A percentile compares a stretch with the other conserved stretches of the same genome.
Conservation (phyloP, 2,329 filamentous ascomycete genomes). For the Blastomyces silverae region DNA sequence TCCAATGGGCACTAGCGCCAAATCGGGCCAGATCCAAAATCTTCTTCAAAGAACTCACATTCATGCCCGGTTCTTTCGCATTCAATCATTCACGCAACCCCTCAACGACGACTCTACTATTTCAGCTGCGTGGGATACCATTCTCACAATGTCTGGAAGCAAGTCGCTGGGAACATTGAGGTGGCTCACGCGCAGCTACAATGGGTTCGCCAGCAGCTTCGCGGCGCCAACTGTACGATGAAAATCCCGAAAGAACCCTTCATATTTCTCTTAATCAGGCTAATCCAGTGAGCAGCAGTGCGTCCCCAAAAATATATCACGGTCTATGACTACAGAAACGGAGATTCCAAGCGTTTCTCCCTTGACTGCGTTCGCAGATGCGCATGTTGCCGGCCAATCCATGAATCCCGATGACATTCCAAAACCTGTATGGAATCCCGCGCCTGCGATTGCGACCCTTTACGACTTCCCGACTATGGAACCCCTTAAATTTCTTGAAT, state of each 20-base stretch:
- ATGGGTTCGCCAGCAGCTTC: constrained; percentile 18
- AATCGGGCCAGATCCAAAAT: constrained; percentile 19
- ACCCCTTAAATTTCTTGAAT: constrained; percentile 68
- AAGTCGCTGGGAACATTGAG: constrained; percentile 34
- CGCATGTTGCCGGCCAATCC: constrained; percentile 16
- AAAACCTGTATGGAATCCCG: constrained; percentile 33
- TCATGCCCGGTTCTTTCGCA: background rate
- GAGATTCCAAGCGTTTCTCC: constrained; percentile 27
- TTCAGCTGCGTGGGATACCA: constrained; percentile 7
- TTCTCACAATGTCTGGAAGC: constrained; percentile 33
- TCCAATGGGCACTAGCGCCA: constrained; percentile 21
- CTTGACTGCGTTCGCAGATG: constrained; percentile 24
- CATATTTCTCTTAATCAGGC: constrained; percentile 14
- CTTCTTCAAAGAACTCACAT: constrained; percentile 3
- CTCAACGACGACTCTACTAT: background rate
- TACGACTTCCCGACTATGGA: constrained; percentile 87
- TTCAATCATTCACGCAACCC: background rate
- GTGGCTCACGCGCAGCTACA: constrained; percentile 36
- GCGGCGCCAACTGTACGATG: constrained; percentile 13
- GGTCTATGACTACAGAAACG: constrained; percentile 47
- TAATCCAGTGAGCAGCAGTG: constrained; percentile 19
- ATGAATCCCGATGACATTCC: constrained; percentile 21
- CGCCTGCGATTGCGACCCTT: constrained; percentile 72
- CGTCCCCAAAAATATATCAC: constrained; percentile 17
- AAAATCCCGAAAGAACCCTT: background rate